phyloP scores from a whole-genome alignment of 441 rosid species.

The Adansonia gregorii region DNA sequence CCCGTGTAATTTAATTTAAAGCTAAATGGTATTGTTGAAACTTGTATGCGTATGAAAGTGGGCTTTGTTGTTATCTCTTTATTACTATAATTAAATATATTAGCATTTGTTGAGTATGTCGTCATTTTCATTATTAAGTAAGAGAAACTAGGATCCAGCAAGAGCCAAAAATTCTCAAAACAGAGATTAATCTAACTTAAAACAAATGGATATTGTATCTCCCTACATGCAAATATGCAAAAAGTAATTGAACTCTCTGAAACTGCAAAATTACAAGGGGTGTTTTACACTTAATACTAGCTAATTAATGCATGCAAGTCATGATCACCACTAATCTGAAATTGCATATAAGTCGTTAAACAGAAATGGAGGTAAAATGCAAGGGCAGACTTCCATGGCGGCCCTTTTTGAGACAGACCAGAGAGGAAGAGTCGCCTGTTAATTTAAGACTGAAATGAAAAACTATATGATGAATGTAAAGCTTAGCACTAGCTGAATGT shows the following conservation, averaged over 20 bases:
- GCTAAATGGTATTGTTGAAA: too few relatives aligned
- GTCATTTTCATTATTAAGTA: not conserved
- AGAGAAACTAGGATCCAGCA: not conserved
- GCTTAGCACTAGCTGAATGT: constrained; percentile 60
- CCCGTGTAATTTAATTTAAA: too few relatives aligned
- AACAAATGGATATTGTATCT: too few relatives aligned
- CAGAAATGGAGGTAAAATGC: not conserved
- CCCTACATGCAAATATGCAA: too few relatives aligned
- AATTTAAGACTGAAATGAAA: not conserved
- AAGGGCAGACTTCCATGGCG: too few relatives aligned
- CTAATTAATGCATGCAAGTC: not conserved
- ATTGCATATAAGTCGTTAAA: not conserved
- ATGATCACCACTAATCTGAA: not conserved
- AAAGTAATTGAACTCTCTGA: too few relatives aligned
- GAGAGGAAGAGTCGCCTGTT: not conserved
- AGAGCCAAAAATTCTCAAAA: not conserved
- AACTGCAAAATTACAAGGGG: too few relatives aligned
- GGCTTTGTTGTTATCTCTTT: too few relatives aligned
- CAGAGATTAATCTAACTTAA: too few relatives aligned
- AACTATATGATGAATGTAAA: not conserved
- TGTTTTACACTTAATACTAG: not conserved
- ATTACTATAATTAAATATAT: too few relatives aligned
- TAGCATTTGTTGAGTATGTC: too few relatives aligned
- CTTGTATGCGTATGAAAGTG: too few relatives aligned
- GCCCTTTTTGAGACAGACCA: not conserved